Base-by-base conservation (phyloP, 768 basidiomycete species). In the Auriculariales sp. region DNA sequence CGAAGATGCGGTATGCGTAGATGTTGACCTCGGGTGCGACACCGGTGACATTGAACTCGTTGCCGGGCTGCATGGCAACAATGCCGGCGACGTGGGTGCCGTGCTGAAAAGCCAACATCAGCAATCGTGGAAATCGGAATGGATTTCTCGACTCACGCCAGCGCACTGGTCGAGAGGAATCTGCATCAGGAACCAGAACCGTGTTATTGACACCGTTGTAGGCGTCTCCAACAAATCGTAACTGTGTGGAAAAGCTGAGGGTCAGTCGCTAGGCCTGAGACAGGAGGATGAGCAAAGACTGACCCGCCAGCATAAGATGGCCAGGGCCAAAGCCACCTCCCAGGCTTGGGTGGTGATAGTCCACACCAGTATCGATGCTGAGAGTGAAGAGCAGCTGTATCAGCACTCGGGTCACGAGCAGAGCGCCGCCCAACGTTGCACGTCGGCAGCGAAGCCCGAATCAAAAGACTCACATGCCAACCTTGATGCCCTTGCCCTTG, bases 21-120 rank as follows among this genome's bases (percentile, higher is more conserved):
- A 65, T 51, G 1, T 55, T 57, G 0, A 66, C 64, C 7, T 59
- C 54, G 25, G 66, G 66, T 0, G 67, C 66, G 36, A 65, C 64
- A 52, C 68, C 68, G n/a, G 63, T 60, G 17, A 66, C 57, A 54
- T 62, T 63, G 54, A 63, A 62, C 35, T 54, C 46, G 55, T 67
- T 68, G 36, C 54, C 59, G 9, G 54, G 47, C 28, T 55, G 33
- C 11, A 61, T 59, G 15, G 58, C 65, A 53, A 63, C 56, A 52
- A 61, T 63, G 25, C 52, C 52, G 3, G 52, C 49, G 15, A 53
- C 52, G 22, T 53, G 52, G 2, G 76, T 78, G 33, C 77, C 76
- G 52, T 74, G 72, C n/a, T 22, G n/a, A 22, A n/a, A 22, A 6
- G 67, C 68, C 70, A 48, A 36, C 35, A 6, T 15, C 22, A 22